Base-by-base conservation (phyloP, 1,284 basidiomycete genomes). In the Peniophora sp. region DNA sequence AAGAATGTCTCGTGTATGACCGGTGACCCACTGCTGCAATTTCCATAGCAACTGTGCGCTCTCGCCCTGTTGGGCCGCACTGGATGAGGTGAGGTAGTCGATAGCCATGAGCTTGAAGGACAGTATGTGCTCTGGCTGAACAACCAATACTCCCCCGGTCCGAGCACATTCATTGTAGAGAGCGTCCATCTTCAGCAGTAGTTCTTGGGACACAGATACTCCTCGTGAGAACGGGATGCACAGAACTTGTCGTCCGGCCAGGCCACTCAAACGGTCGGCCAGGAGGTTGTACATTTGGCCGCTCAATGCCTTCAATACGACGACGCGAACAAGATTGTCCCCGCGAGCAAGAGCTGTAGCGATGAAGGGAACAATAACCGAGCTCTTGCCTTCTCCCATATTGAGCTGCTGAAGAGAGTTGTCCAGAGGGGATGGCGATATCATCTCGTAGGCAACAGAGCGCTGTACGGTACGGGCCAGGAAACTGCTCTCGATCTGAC, bases 311-410 rank as follows among this genome's bases (percentile, higher is more conserved):
- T 77, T 78, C n/a, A 77, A 66, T 19, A 76, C 71, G 2, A 78
- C 58, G 9, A 80, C 69, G 10, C 78, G 67, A 2, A 72, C 69
- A 3, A 80, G 63, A 14, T 63, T 70, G 2, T 61, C 38, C 0
- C 71, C 67, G 55, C 78, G 61, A 0, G 79, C 71, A 3, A 79
- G 60, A 22, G 65, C 53, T 0, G 66, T 59, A 0, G 68, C 62
- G 17, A 67, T 63, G n/a, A 79, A 61, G 1, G 78, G 77, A 0
- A 73, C 65, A 24, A 80, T 79, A 3, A 79, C 78, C 0, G 75
- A 74, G 1, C 77, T 72, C 54, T 80, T 80, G 3, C 79, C 79
- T 54, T 80, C 78, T 1, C 78, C 78, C 79, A 81, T 80, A 45
- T 80, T 79, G 17, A 81, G 68, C 51, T 81, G 78, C 27, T 76